Percentiles rank a stretch among this genome's conserved stretches.
Evolutionary conservation across 441 rosid species (phyloP).

Genomic region (Flueggea neowawraea): DNA sequence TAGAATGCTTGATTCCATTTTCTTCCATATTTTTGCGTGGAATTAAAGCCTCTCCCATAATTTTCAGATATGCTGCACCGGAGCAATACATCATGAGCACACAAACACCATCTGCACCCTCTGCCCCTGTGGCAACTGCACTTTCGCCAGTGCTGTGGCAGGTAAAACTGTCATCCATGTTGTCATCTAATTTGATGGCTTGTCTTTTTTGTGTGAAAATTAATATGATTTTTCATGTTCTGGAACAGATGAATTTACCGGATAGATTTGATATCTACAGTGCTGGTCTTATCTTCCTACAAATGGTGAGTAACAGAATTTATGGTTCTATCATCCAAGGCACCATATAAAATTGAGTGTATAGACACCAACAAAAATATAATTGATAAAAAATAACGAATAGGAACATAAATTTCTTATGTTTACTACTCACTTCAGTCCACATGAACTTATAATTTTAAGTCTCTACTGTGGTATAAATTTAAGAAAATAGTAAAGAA

Average conservation of each 20-base stretch:
- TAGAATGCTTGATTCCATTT: background rate
- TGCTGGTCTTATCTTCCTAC: slow-evolving; percentile 83
- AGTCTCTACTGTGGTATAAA: background rate
- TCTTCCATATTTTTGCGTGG: background rate
- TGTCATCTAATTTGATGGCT: slow-evolving; percentile 7
- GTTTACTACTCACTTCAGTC: background rate
- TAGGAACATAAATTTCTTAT: too few species aligned
- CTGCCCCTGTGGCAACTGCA: slow-evolving; percentile 92
- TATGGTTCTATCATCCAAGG: background rate
- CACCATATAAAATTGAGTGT: too few species aligned
- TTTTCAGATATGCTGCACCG: slow-evolving; percentile 84
- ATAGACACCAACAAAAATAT: too few species aligned
- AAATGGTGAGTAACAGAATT: slow-evolving; percentile 62
- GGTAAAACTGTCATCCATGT: slow-evolving; percentile 31
- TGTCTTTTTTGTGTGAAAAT: slow-evolving; percentile 4
- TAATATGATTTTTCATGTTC: slow-evolving; percentile 8
- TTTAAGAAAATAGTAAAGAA: background rate
- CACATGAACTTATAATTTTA: too few species aligned
- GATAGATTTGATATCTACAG: slow-evolving; percentile 96
- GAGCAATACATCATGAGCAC: slow-evolving; percentile 99
- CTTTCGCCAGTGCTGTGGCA: slow-evolving; percentile 99
- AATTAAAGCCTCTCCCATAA: background rate
- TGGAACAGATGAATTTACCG: slow-evolving; percentile 83
- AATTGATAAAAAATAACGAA: too few species aligned
- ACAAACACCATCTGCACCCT: slow-evolving; percentile 97